Conservation (phyloP, 139 green algal genomes). For the Astrephomene gubernaculifera region DNA sequence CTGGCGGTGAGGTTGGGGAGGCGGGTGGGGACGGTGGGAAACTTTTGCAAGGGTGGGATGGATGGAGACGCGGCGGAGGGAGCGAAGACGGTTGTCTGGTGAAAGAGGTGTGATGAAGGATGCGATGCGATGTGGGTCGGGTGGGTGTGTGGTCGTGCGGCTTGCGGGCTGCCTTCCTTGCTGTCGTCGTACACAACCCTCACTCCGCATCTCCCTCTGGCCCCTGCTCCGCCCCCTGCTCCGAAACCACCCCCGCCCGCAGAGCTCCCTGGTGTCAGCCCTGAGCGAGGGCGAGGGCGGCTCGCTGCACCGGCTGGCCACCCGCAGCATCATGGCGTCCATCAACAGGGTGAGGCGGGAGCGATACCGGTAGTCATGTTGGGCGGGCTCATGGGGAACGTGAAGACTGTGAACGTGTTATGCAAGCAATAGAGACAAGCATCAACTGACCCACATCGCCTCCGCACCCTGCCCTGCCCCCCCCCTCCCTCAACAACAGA, state of each 20-base stretch:
- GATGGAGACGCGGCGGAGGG: neutral
- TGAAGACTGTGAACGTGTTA: no score
- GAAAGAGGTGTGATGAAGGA: no score
- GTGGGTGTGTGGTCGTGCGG: no score
- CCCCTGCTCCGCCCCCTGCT: no score
- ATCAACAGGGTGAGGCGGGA: constrained; percentile 24
- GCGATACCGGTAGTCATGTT: no score
- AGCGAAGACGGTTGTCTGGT: no score
- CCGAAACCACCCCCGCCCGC: neutral
- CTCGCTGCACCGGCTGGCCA: neutral
- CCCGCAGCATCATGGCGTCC: neutral
- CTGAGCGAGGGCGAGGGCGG: constrained; percentile 11
- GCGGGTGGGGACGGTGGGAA: neutral
- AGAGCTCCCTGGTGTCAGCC: constrained; percentile 27
- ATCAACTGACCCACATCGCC: no score
- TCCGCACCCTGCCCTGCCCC: neutral
- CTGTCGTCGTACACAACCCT: no score
- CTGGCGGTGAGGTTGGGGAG: constrained; percentile 38
- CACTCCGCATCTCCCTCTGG: neutral
- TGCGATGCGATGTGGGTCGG: no score
- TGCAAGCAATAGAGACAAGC: no score
- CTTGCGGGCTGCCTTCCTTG: neutral
- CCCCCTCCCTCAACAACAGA: neutral
- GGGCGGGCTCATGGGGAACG: no score
- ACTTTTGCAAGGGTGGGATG: neutral